phyloP scores from a whole-genome alignment of 2,329 filamentous ascomycete species.

The Trichoderma koningiopsis region DNA sequence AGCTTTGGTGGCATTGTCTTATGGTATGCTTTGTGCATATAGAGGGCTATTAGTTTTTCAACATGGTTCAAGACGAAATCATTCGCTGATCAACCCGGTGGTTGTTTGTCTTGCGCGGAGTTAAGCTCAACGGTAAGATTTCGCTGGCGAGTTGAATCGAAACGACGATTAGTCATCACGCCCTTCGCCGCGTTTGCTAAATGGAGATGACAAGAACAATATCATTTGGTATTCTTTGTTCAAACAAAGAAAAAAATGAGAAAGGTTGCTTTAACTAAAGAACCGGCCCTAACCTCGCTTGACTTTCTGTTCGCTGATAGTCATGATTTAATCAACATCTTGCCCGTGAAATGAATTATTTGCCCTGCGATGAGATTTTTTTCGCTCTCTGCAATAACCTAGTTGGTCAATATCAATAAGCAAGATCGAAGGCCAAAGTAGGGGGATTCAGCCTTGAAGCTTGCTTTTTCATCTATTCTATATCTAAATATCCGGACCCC shows the following conservation, averaged over 20 bases:
- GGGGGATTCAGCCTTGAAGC: neutral
- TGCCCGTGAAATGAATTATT: neutral
- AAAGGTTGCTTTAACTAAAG: too few species aligned
- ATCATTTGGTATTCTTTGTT: neutral
- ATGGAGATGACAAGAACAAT: neutral
- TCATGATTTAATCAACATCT: neutral
- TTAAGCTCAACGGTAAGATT: neutral
- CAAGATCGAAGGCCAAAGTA: too few species aligned
- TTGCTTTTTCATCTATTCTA: neutral
- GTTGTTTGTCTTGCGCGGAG: neutral
- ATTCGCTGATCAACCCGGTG: neutral
- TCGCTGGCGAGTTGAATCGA: neutral
- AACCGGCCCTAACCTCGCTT: too few species aligned
- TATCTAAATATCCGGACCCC: slow-evolving; percentile 26
- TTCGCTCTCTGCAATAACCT: neutral
- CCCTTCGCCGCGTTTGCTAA: neutral
- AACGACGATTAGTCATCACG: slow-evolving; percentile 10
- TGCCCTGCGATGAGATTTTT: neutral
- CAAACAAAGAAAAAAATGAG: neutral
- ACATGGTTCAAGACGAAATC: neutral
- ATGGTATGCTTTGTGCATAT: neutral
- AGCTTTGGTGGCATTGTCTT: slow-evolving; percentile 4
- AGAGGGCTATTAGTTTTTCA: neutral
- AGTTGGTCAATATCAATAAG: too few species aligned
- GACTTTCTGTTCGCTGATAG: neutral